Percentiles rank a stretch among this genome's conserved stretches.
phyloP scores from a whole-genome alignment of 1,284 basidiomycete species.

The Sanghuangporus sanghuang region DNA sequence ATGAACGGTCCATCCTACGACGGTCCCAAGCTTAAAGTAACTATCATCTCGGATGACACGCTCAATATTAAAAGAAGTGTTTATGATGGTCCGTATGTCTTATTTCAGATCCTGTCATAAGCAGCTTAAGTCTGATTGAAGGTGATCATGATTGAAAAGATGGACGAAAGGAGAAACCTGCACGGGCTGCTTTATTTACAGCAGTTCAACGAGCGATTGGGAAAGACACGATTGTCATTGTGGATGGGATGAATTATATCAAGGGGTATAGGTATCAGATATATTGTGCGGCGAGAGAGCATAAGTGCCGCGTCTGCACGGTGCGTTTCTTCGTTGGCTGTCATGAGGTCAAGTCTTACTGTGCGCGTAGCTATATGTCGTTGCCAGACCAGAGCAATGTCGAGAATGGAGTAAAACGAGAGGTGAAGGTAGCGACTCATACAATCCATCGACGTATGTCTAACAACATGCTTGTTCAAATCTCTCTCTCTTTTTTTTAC shows the following conservation, averaged over 20 bases:
- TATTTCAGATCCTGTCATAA: not conserved
- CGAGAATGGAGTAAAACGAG: constrained; percentile 68
- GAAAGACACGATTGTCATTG: constrained; percentile 75
- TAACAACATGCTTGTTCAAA: not conserved
- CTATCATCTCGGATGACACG: constrained; percentile 75
- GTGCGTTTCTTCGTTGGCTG: constrained; percentile 44
- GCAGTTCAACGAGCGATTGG: constrained; percentile 75
- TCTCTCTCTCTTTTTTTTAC: not conserved
- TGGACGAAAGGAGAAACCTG: constrained; percentile 82
- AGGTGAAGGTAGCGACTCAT: constrained; percentile 40
- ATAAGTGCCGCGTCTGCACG: constrained; percentile 81
- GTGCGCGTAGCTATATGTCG: constrained; percentile 61
- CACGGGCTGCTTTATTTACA: constrained; percentile 83
- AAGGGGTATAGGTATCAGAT: constrained; percentile 97
- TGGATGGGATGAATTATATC: constrained; percentile 94
- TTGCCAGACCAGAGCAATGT: constrained; percentile 76
- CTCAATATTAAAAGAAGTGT: constrained; percentile 61
- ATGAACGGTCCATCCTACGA: constrained; percentile 45
- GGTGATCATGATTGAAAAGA: constrained; percentile 46
- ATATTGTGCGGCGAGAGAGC: constrained; percentile 92
- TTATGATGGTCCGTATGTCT: constrained; percentile 63
- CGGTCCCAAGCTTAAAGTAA: constrained; percentile 53
- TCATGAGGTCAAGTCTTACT: not conserved
- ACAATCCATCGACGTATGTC: constrained; percentile 72
- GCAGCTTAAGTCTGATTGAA: not conserved